Evolutionary conservation across 164 flowering plant species (phyloP).

Genomic region (Dillenia turbinata): DNA sequence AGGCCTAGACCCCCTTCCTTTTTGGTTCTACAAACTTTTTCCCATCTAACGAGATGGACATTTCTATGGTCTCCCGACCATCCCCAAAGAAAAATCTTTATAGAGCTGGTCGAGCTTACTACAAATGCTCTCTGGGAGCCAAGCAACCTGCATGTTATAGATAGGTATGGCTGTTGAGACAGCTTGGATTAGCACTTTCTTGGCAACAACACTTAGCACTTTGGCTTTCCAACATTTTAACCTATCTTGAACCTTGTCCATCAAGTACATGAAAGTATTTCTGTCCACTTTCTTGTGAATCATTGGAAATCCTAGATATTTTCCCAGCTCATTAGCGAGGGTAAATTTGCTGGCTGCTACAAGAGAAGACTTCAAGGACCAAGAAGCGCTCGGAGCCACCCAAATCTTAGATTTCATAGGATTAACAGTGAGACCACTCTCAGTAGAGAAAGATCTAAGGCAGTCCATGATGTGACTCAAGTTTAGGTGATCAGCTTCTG

Average conservation of each 20-base stretch:
- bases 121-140: background rate
- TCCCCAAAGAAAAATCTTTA: background rate
- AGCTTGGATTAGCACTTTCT: background rate
- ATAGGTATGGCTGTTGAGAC: background rate
- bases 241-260: background rate
- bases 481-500: background rate
- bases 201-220: background rate
- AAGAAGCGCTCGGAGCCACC: background rate
- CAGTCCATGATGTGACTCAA: background rate
- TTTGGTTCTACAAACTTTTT: background rate
- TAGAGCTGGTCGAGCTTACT: background rate
- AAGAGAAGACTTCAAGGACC: background rate
- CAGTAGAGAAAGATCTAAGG: background rate
- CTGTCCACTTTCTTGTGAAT: background rate
- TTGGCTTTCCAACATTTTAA: background rate
- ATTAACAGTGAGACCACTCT: background rate
- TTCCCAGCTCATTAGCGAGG: background rate
- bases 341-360: background rate
- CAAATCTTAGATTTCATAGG: background rate
- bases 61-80: background rate
- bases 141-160: background rate
- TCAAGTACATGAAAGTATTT: background rate
- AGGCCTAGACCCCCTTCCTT: background rate
- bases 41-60: background rate
- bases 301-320: background rate